Conservation (phyloP, 495 filamentous ascomycete genomes). For the Hyaloscypha hepaticicola region DNA sequence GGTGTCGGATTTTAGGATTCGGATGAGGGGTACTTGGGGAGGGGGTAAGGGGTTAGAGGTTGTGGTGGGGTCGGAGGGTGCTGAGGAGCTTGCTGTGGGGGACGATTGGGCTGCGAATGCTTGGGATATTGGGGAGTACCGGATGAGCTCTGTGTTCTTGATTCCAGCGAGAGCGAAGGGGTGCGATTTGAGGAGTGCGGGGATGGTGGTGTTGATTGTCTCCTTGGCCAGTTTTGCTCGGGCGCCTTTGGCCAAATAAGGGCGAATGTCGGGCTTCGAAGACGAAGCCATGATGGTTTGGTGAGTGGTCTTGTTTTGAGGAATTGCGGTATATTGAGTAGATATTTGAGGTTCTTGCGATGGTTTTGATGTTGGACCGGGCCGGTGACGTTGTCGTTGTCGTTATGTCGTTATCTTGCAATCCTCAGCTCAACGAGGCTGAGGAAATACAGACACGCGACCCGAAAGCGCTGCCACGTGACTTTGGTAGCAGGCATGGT, state of each 20-base stretch:
- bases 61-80: background rate
- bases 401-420: background rate
- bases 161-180: conserved; percentile 49
- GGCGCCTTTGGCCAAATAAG: conserved; percentile 28
- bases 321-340: too few species aligned
- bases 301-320: too few species aligned
- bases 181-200: conserved; percentile 46
- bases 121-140: conserved; percentile 33
- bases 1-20: conserved; percentile 39
- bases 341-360: too few species aligned
- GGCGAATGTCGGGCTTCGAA: background rate
- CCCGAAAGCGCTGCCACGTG: background rate
- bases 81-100: background rate
- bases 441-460: background rate
- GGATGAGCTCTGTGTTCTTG: conserved; percentile 47
- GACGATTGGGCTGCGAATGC: background rate
- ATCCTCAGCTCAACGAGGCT: background rate
- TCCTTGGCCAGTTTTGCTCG: conserved; percentile 50
- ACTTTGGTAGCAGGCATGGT: background rate
- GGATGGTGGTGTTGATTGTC: conserved; percentile 52
- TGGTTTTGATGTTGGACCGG: too few species aligned
- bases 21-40: conserved; percentile 14
- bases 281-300: background rate
- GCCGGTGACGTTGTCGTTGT: too few species aligned
- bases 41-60: conserved; percentile 14